These are phyloP conservation scores for Sporisorium graminicola DNA, from an alignment of 1,284 basidiomycete species.

Conservation along the genomic window DNA sequence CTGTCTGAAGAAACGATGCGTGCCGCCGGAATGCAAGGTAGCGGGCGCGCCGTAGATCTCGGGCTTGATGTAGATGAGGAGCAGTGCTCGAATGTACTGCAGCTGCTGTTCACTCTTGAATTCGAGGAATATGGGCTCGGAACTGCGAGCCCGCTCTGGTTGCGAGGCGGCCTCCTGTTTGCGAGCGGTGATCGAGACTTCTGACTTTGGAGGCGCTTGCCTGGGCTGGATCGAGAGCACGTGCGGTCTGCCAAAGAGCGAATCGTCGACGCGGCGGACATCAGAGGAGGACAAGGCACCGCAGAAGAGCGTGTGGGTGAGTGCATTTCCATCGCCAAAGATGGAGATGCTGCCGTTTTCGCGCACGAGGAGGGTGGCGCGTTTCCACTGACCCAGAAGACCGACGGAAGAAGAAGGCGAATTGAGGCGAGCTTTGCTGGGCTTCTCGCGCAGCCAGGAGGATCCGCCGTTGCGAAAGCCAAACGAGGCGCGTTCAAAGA, in stretches of 20 bases:
- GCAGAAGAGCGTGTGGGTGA: slow-evolving; percentile 54
- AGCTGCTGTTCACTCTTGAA: slow-evolving; percentile 46
- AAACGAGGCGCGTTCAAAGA: slow-evolving; percentile 40
- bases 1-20: slow-evolving; percentile 56
- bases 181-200: slow-evolving; percentile 31
- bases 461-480: slow-evolving; percentile 30
- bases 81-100: slow-evolving; percentile 39
- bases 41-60: slow-evolving; percentile 53
- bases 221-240: slow-evolving; percentile 56
- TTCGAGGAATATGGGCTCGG: slow-evolving; percentile 56
- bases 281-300: slow-evolving; percentile 44
- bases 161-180: slow-evolving; percentile 24
- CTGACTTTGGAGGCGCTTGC: slow-evolving; percentile 8
- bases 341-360: slow-evolving; percentile 55
- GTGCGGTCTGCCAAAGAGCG: slow-evolving; percentile 48
- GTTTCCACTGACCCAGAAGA: slow-evolving; percentile 48
- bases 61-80: slow-evolving; percentile 48
- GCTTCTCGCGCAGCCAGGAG: slow-evolving; percentile 51
- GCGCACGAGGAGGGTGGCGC: slow-evolving; percentile 48
- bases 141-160: slow-evolving; percentile 14
- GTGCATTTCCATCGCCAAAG: slow-evolving; percentile 51
- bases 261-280: slow-evolving; percentile 55
- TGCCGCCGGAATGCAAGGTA: slow-evolving; percentile 29
- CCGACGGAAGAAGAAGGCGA: slow-evolving; percentile 30
- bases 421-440: slow-evolving; percentile 45